Evolutionary conservation across 192 early-diverging fungal species (phyloP), one percentile per base, ranked within the genome.

Genomic region (Phycomyces blakesleeanus): DNA sequence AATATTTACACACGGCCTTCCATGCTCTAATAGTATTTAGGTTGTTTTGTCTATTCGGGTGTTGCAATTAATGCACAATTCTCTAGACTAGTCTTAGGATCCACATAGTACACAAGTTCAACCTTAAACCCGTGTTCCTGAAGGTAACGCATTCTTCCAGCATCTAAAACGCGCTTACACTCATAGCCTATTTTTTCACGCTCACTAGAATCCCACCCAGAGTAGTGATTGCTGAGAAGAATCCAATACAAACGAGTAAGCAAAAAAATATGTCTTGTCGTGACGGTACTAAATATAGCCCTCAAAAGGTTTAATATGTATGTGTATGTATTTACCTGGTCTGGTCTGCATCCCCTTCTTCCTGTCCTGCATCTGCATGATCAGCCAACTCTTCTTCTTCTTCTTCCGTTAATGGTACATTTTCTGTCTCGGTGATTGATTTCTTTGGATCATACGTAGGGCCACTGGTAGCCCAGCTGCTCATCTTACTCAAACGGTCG

Each of bases 141-240:
- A 34, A 94, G 63, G 29, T 78, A 89, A 14, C 68, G 51, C 0
- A 79, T 70, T 20, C 93, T 76, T 6, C 93, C 93, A 49, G 77
- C 67, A 58, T 96, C 92, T 42, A 94, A 41, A n/a, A 93, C 63
- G 16, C 92, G 78, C 65, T 96, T 96, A 55, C 86, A 85, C 34
- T 85, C 74, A 29, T 78, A 80, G 0, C 93, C 93, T 55, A 93
- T 76, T 9, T 63, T 54, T 59, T 84, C 84, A 14, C 90, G 82
- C 44, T 79, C 82, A 7, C 73, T 58, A 60, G 78, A 80, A n/a
- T 84, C 64, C 41, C 92, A 57, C 3, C 87, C 81, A 29, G 89
- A 88, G 75, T 87, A 93, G 67, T 92, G 87, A 12, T 68, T 64
- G 24, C 79, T 81, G n/a, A 56, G 52, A 24, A 42, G 27, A 38